A percentile compares a stretch with the other conserved stretches of the same genome.
These are phyloP conservation scores for Pelargonium australe DNA, from an alignment of 441 rosid species.

Conservation along the genomic window DNA sequence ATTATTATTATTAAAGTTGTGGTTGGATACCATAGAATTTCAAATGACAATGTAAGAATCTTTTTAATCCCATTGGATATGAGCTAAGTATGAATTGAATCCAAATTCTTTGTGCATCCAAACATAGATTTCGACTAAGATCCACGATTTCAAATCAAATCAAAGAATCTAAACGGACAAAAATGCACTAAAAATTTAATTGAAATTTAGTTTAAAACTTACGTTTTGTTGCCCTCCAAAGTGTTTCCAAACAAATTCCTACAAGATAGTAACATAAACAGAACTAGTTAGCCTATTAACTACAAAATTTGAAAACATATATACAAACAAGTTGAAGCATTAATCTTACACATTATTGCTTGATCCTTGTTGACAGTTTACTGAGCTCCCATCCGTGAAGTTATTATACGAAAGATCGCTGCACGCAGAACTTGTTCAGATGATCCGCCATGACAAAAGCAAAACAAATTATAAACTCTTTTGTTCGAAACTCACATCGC, in stretches of 20 bases:
- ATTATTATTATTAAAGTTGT: too few relatives aligned
- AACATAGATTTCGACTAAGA: too few relatives aligned
- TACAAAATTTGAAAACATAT: too few relatives aligned
- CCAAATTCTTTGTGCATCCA: too few relatives aligned
- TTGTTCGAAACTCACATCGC: conserved; percentile 31
- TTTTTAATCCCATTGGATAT: too few relatives aligned
- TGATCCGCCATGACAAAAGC: background rate
- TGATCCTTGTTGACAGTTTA: conserved; percentile 15
- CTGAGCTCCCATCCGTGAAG: conserved; percentile 23
- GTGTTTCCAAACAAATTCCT: conserved; percentile 58
- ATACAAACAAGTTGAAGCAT: background rate
- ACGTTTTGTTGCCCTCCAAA: conserved; percentile 27
- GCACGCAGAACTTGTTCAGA: conserved; percentile 9
- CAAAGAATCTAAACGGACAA: too few relatives aligned
- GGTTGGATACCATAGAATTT: too few relatives aligned
- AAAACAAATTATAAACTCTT: background rate
- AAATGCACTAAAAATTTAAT: too few relatives aligned
- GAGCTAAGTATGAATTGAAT: too few relatives aligned
- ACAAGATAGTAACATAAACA: conserved; percentile 4
- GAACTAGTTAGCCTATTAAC: background rate
- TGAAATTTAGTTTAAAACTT: conserved; percentile 18
- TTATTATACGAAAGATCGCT: conserved; percentile 25
- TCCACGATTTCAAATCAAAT: too few relatives aligned
- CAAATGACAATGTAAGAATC: too few relatives aligned
- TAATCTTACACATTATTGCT: conserved; percentile 21